Evolutionary conservation across 164 flowering plant species (phyloP), one percentile per base, ranked within the genome.

Genomic region (Dillenia turbinata): DNA sequence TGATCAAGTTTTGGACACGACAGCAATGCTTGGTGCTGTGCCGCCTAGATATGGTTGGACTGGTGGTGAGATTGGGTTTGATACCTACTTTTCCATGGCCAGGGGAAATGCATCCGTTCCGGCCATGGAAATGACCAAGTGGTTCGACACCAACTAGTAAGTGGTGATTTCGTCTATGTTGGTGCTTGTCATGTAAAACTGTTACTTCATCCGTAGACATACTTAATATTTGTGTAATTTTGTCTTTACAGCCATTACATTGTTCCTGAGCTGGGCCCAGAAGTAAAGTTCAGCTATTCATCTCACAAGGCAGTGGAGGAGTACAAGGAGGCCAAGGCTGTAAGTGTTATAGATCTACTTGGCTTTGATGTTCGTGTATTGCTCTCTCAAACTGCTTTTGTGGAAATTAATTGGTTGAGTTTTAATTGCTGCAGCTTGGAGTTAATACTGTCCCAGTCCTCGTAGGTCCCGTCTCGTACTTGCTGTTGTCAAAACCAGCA

Each of bases 111-210:
- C 89, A 48, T 54, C 85, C 44, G 75, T 88, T 1, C 92, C 90
- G 55, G 95, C 95, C 65, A 86, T 86, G 92, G 95, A 88, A 69
- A 86, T 88, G 90, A 88, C 95, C 68, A 88, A 88, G 79, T 88
- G 92, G 90, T 88, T 88, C 40, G 92, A 88, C 73, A 88, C 95
- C 73, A 88, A 86, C 79, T 86, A 88, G 92, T 86, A 75, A 86
- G 89, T 81, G 47, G 12, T 52, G 46, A 12, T 24, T 44, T 50
- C 33, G 12, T 9, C 13, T 51, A 47, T 2, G 24, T 11, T 19
- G n/a, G 15, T 9, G 12, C 9, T 12, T 26, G 40, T 26, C 2
- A 26, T 26, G 40, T 26, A 26, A 26, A 26, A 26, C 40, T 2
- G 40, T 5, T 26, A 26, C 5, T 3, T 26, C 40, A 2, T 26